A percentile compares a stretch with the other conserved stretches of the same genome.
phyloP scores from a whole-genome alignment of 2,329 filamentous ascomycete genomes.

The Stagonosporopsis chrysanthemi region DNA sequence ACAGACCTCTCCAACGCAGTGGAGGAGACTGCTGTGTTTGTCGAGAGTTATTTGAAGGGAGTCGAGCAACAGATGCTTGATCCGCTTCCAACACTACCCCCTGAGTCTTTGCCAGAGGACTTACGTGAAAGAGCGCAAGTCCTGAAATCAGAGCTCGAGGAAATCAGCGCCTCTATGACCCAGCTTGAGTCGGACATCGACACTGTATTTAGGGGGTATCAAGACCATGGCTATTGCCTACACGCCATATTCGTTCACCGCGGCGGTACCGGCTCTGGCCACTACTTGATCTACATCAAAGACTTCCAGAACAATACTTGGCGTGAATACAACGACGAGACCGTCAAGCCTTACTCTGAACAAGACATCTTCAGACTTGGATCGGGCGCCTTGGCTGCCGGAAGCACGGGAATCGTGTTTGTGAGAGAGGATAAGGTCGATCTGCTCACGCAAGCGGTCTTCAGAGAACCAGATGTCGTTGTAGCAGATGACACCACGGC shows the following conservation, averaged over 20 bases:
- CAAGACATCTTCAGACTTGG: slow-evolving; percentile 72
- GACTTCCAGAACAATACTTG: slow-evolving; percentile 84
- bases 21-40: slow-evolving; percentile 40
- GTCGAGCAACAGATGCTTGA: slow-evolving; percentile 11
- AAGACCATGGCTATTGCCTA: slow-evolving; percentile 76
- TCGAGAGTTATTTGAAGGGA: slow-evolving; percentile 16
- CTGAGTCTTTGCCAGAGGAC: slow-evolving; percentile 28
- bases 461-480: slow-evolving; percentile 24
- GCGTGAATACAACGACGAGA: slow-evolving; percentile 93
- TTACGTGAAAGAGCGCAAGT: slow-evolving; percentile 32
- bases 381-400: slow-evolving; percentile 59
- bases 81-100: slow-evolving; percentile 29
- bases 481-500: neutral
- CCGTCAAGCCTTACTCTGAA: slow-evolving; percentile 73
- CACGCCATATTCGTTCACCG: slow-evolving; percentile 95
- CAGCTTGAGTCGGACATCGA: slow-evolving; percentile 59
- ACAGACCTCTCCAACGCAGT: slow-evolving; percentile 40
- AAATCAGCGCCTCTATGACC: slow-evolving; percentile 51
- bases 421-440: slow-evolving; percentile 73
- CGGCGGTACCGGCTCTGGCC: slow-evolving; percentile 70
- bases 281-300: slow-evolving; percentile 97
- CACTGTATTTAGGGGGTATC: slow-evolving; percentile 68
- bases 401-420: slow-evolving; percentile 75
- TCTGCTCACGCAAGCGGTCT: slow-evolving; percentile 64
- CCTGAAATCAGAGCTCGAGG: slow-evolving; percentile 36